Percentiles rank a stretch among this genome's conserved stretches.
Evolutionary conservation across 352 stramenopile species (phyloP).

Genomic region (Globisporangium alternatum): DNA sequence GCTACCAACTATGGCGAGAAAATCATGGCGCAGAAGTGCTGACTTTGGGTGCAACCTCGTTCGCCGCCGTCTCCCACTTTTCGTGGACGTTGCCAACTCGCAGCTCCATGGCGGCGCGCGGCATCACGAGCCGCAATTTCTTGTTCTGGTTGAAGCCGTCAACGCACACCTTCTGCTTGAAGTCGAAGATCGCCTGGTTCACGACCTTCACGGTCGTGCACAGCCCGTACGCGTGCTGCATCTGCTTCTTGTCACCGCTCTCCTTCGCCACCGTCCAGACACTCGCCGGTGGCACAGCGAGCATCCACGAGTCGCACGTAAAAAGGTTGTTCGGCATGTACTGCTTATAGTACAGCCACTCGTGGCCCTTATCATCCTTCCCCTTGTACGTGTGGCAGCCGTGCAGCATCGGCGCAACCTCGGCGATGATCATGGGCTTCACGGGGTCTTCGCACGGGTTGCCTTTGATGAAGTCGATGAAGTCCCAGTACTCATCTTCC

Average conservation of each 20-base stretch:
- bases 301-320: conserved; percentile 72
- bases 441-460: conserved; percentile 60
- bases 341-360: conserved; percentile 67
- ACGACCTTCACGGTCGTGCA: conserved; percentile 76
- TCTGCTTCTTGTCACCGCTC: conserved; percentile 34
- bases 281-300: conserved; percentile 48
- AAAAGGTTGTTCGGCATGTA: conserved; percentile 73
- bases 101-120: conserved; percentile 34
- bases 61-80: conserved; percentile 40
- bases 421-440: conserved; percentile 36
- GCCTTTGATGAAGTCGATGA: conserved; percentile 48
- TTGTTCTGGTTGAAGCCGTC: conserved; percentile 74
- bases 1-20: neutral
- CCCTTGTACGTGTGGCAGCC: conserved; percentile 41
- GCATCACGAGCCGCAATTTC: conserved; percentile 47
- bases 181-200: conserved; percentile 67
- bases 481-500: conserved; percentile 56
- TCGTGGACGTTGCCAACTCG: conserved; percentile 43
- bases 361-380: conserved; percentile 37
- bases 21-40: conserved; percentile 3
- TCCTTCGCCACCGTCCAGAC: conserved; percentile 65
- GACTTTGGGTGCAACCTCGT: conserved; percentile 14
- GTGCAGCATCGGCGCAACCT: conserved; percentile 46
- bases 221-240: conserved; percentile 70
- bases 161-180: conserved; percentile 49